These are phyloP conservation scores for Calcarisporium arbuscula DNA, from an alignment of 2,329 filamentous ascomycete species.

Conservation along the genomic window DNA sequence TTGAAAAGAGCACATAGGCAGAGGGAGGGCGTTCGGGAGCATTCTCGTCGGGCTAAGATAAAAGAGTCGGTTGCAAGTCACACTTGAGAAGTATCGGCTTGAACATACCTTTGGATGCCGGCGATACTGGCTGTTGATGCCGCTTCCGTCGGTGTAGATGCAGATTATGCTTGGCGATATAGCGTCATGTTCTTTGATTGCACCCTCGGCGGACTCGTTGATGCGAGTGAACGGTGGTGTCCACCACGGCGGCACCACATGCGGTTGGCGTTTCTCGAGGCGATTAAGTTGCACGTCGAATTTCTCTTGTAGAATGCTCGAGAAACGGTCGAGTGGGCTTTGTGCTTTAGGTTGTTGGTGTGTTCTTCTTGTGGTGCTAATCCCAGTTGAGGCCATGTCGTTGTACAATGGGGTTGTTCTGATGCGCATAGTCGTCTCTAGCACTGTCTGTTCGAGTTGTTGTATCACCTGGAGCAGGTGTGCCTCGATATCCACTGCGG, in stretches of 20 bases:
- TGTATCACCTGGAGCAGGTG: constrained; percentile 16
- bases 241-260: constrained; percentile 5
- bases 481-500: constrained; percentile 19
- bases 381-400: no score
- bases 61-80: no score
- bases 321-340: constrained; percentile 8
- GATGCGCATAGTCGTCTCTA: constrained; percentile 17
- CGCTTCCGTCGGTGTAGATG: constrained; percentile 7
- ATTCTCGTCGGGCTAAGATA: constrained; percentile 63
- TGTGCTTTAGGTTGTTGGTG: constrained; percentile 2
- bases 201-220: constrained; percentile 2
- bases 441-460: constrained; percentile 14
- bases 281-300: no score
- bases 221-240: not conserved
- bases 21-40: constrained; percentile 75
- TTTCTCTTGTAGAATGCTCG: no score
- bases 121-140: no score
- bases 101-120: constrained; percentile 64
- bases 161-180: no score
- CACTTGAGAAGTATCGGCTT: not conserved
- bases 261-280: no score
- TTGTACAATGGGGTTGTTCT: constrained; percentile 10
- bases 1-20: constrained; percentile 81
- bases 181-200: constrained; percentile 5
- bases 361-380: no score